These are phyloP conservation scores for Dryadomyces quercivorus DNA, from an alignment of 2,329 filamentous ascomycete species.

Conservation along the genomic window DNA sequence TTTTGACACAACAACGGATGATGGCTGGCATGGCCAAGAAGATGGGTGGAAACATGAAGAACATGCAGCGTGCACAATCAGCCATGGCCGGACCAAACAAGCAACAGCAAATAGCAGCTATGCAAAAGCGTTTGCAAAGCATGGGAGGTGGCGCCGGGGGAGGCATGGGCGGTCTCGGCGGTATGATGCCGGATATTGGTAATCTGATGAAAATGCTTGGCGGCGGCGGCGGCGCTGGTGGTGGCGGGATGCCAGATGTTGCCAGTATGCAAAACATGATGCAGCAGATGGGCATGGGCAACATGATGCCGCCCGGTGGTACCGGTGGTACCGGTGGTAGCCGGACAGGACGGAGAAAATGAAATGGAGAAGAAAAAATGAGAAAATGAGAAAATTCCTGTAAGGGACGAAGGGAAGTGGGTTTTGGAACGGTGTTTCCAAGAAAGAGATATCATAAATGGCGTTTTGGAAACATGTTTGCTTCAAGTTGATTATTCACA, in stretches of 20 bases:
- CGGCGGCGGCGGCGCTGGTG: constrained; percentile 51
- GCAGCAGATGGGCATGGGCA: constrained; percentile 56
- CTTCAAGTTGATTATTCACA: too few relatives aligned
- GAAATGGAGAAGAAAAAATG: too few relatives aligned
- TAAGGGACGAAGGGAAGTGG: neutral
- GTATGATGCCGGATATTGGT: constrained; percentile 64
- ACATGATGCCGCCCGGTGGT: constrained; percentile 18
- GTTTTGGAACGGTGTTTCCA: neutral
- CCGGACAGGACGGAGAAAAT: constrained; percentile 11
- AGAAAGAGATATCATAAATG: neutral
- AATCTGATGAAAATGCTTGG: constrained; percentile 89
- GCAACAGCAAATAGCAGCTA: constrained; percentile 84
- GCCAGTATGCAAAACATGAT: constrained; percentile 74
- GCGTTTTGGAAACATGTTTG: neutral
- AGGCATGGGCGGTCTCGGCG: constrained; percentile 6
- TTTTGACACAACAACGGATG: constrained; percentile 96
- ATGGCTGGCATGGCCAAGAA: constrained; percentile 99
- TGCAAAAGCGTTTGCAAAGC: constrained; percentile 89
- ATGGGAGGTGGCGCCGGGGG: constrained; percentile 60
- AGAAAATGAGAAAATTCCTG: too few relatives aligned
- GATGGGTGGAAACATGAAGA: constrained; percentile 95
- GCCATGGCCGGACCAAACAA: constrained; percentile 87
- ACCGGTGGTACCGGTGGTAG: constrained; percentile 5
- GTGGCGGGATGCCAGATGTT: constrained; percentile 55
- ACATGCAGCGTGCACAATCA: constrained; percentile 87